Base-by-base conservation (phyloP, 2,329 filamentous ascomycete genomes). In the Cercospora zeina region DNA sequence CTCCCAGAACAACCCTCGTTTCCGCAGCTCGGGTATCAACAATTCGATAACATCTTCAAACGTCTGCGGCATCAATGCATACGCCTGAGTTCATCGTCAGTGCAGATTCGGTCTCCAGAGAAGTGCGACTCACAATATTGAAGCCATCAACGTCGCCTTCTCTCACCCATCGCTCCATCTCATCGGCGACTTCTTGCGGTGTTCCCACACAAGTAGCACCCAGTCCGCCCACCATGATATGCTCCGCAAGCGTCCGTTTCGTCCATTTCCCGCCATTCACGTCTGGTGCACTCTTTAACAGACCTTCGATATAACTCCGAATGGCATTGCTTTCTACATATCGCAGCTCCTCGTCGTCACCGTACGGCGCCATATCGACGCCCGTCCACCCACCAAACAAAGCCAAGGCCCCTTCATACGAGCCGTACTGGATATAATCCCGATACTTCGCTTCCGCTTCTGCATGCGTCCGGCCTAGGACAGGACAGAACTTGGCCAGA, bases 351-450 rank as follows among this genome's bases (percentile, higher is more conserved):
- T 88, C 81, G 45, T 88, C 85, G 27, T 88, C 85, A 0, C 77
- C 81, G 66, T 87, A 88, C 47, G 81, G 76, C 6, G 80, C 77
- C 24, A 89, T 75, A 70, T 89, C 84, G 51, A 88, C 86, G 0
- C 86, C 89, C 0, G 88, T 90, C 88, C 88, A 91, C 1, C 89
- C 89, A 19, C 87, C 87, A 68, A 91, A 91, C 16, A 91, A 74
- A 1, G 88, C 86, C 61, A 90, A 71, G 0, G 87, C 88, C 1
- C 89, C 89, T 66, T 88, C 88, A 45, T 83, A 79, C 1, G 82
- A 83, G 0, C 86, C 88, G 69, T 89, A 85, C 59, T 81, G 80
- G 9, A 82, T 78, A 63, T 85, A 86, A 4, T 89, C 85, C 0
- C 79, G 75, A 56, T 87, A 84, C 74, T 90, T 90, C 6, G 80